phyloP scores from a whole-genome alignment of 371 early-diverging fungal genomes.

The Blastocladiella emersonii region DNA sequence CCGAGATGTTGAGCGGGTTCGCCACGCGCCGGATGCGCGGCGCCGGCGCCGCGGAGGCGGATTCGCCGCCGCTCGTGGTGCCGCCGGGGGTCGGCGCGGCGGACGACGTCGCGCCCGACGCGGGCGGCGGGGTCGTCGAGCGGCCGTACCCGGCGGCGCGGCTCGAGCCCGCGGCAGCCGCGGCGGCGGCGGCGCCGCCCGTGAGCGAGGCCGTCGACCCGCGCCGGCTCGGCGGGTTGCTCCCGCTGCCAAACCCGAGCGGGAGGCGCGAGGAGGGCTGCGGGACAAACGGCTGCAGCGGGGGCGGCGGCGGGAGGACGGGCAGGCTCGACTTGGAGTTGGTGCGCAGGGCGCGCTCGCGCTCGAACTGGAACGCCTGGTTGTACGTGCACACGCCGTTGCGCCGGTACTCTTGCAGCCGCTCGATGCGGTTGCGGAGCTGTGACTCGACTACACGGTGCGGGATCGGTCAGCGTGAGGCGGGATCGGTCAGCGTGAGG shows the following conservation, averaged over 20 bases:
- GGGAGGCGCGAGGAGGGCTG: no score
- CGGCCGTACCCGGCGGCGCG: not conserved
- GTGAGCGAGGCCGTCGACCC: not conserved
- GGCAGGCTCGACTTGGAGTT: not conserved
- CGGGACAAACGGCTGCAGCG: not conserved
- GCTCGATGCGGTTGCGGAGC: slow-evolving; percentile 59
- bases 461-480: not conserved
- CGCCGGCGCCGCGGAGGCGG: slow-evolving; percentile 10
- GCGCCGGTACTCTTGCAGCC: slow-evolving; percentile 77
- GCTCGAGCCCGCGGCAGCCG: no score
- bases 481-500: not conserved
- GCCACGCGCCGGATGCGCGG: slow-evolving; percentile 36
- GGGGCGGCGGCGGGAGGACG: not conserved
- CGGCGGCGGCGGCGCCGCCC: not conserved
- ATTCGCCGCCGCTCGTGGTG: slow-evolving; percentile 19
- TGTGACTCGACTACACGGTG: slow-evolving; percentile 42
- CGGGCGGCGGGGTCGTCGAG: slow-evolving; percentile 11
- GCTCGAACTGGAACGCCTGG: slow-evolving; percentile 61
- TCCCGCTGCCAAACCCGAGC: no score
- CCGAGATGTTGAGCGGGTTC: slow-evolving; percentile 58
- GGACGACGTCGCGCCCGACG: slow-evolving; percentile 12
- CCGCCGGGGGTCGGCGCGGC: slow-evolving; percentile 20
- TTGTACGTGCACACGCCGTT: slow-evolving; percentile 65
- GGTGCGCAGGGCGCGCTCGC: slow-evolving; percentile 13
- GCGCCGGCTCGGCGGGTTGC: no score